These are phyloP conservation scores for Leishmania mexicana DNA, from an alignment of 208 protist species.

Conservation along the genomic window DNA sequence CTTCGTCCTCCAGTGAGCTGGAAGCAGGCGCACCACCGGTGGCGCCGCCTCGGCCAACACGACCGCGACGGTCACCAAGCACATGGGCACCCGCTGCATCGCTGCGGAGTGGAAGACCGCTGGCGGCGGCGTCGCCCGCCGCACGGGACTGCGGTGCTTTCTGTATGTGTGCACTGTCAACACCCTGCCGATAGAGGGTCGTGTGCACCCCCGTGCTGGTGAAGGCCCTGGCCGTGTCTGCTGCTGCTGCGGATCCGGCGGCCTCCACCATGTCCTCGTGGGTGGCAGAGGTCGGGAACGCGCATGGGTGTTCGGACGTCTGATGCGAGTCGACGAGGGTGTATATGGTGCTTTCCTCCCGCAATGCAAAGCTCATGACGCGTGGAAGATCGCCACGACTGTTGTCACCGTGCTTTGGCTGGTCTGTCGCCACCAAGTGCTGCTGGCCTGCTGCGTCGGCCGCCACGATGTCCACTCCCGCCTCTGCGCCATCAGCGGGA, in stretches of 20 bases:
- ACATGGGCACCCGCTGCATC: not conserved
- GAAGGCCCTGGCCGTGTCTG: conserved; percentile 23
- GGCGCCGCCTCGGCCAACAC: not conserved
- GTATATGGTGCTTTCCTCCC: conserved; percentile 25
- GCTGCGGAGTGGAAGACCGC: not conserved
- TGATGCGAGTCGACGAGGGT: conserved; percentile 15
- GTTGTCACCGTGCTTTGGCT: not conserved
- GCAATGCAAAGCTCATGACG: conserved; percentile 9
- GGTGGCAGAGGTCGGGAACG: not conserved
- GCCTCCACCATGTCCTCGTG: conserved; percentile 1
- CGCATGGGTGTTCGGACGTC: not conserved
- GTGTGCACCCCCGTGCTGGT: conserved; percentile 28
- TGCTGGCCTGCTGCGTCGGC: not conserved
- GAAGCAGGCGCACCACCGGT: not conserved
- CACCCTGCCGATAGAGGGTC: conserved; percentile 5
- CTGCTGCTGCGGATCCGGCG: not conserved
- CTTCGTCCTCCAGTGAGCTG: conserved; percentile 5
- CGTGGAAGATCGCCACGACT: not conserved
- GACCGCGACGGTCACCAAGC: not conserved
- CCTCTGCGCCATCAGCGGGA: not conserved
- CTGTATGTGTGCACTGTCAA: conserved; percentile 18
- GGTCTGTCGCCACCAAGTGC: not conserved
- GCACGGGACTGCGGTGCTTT: conserved; percentile 8
- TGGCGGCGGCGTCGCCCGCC: not conserved
- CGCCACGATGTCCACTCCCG: not conserved